Evolutionary conservation across 805 yeast species (phyloP).

Genomic region (Sugiyamaella marilandica): DNA sequence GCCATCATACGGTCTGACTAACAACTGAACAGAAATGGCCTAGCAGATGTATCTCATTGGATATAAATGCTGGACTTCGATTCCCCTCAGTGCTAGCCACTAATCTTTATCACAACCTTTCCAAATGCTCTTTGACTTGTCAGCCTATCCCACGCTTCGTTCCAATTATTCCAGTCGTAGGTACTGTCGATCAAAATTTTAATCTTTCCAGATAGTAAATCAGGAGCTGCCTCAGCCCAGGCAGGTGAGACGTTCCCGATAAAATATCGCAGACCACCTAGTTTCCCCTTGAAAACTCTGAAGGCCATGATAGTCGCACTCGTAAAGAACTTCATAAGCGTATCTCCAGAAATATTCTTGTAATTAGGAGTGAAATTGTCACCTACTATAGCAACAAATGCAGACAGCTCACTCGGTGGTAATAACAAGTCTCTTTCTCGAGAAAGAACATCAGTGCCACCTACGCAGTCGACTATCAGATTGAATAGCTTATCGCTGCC

Average conservation of each 20-base stretch:
- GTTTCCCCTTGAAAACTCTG: neutral
- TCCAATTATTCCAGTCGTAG: conserved; percentile 44
- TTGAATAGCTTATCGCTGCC: conserved; percentile 41
- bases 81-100: neutral
- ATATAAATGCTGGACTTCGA: neutral
- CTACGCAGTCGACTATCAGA: conserved; percentile 60
- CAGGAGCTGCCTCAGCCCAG: conserved; percentile 32
- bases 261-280: neutral
- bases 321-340: neutral
- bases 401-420: conserved; percentile 43
- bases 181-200: conserved; percentile 51
- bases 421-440: conserved; percentile 39
- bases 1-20: neutral
- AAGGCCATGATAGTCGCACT: neutral
- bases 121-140: conserved; percentile 53
- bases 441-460: conserved; percentile 48
- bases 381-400: conserved; percentile 55
- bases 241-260: neutral
- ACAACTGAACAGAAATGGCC: neutral
- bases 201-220: conserved; percentile 44
- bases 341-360: neutral
- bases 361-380: conserved; percentile 30
- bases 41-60: neutral
- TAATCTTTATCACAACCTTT: conserved; percentile 48
- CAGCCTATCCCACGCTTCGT: conserved; percentile 48